A percentile compares a stretch with the other conserved stretches of the same genome.
Conservation (phyloP, 2,329 filamentous ascomycete species). For the Sarocladiaceae sp. region DNA sequence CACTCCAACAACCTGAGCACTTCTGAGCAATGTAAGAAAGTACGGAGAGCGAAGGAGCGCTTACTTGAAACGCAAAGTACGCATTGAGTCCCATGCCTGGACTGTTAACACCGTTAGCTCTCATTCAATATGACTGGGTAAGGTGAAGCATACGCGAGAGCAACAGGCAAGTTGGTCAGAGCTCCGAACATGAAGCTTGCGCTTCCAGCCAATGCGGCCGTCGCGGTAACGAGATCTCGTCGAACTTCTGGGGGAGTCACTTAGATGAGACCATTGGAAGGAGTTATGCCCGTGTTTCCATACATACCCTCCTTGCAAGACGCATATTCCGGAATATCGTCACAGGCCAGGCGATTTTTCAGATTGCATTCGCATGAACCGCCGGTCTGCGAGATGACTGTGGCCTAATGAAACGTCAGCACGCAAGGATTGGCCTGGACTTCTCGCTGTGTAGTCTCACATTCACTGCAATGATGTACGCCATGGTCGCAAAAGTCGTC, state of each 20-base stretch:
- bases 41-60: neutral
- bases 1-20: slow-evolving; percentile 51
- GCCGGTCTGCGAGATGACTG: slow-evolving; percentile 70
- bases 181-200: slow-evolving; percentile 74
- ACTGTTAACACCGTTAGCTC: slow-evolving; percentile 29
- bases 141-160: slow-evolving; percentile 55
- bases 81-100: slow-evolving; percentile 66
- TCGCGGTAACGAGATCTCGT: slow-evolving; percentile 76
- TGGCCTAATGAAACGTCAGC: slow-evolving; percentile 46
- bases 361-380: slow-evolving; percentile 68
- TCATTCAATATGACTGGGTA: neutral
- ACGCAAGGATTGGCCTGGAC: too few species aligned
- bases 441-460: slow-evolving; percentile 30
- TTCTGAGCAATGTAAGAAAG: slow-evolving; percentile 7
- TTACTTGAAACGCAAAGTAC: slow-evolving; percentile 58
- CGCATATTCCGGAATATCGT: slow-evolving; percentile 38
- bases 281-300: neutral
- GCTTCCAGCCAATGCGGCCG: slow-evolving; percentile 73
- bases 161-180: slow-evolving; percentile 66
- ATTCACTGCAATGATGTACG: slow-evolving; percentile 77
- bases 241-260: slow-evolving; percentile 48
- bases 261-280: neutral
- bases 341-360: slow-evolving; percentile 41
- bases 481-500: slow-evolving; percentile 78
- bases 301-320: slow-evolving; percentile 43